Conservation (phyloP, 257 asterid genomes). For the Buddleja alternifolia region DNA sequence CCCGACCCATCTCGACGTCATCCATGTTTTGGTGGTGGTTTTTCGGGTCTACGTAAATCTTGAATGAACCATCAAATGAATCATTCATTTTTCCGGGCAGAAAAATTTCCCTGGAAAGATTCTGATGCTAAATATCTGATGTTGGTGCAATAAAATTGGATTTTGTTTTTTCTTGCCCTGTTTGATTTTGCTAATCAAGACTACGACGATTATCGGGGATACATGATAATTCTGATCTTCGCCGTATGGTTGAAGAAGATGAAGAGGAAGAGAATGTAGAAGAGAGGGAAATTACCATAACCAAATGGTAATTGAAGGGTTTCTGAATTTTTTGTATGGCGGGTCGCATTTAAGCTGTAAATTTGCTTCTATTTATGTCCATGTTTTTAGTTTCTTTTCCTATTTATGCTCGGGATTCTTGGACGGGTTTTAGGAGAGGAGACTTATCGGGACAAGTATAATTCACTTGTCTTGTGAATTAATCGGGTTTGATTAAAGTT, state of each 20-base stretch:
- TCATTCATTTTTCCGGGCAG: conserved; percentile 25
- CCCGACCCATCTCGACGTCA: conserved; percentile 11
- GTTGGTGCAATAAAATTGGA: conserved; percentile 2
- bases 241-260: conserved; percentile 5
- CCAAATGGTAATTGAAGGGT: not conserved
- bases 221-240: conserved; percentile 16
- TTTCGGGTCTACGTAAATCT: conserved; percentile 38
- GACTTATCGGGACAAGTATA: too few species aligned
- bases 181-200: conserved; percentile 27
- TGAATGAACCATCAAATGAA: conserved; percentile 41
- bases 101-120: not conserved
- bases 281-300: not conserved
- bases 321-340: not conserved
- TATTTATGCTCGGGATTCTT: too few species aligned
- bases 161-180: not conserved
- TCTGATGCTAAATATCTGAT: too few species aligned
- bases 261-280: not conserved
- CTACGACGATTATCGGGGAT: conserved; percentile 10
- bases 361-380: too few species aligned
- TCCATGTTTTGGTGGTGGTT: not conserved
- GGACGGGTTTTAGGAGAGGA: too few species aligned
- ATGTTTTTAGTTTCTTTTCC: too few species aligned
- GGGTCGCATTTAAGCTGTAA: too few species aligned
- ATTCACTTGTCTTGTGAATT: too few species aligned
- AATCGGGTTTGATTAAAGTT: too few species aligned